A percentile compares a stretch with the other conserved stretches of the same genome.
phyloP scores from a whole-genome alignment of 164 flowering plant genomes.

The Akebia trifoliata region DNA sequence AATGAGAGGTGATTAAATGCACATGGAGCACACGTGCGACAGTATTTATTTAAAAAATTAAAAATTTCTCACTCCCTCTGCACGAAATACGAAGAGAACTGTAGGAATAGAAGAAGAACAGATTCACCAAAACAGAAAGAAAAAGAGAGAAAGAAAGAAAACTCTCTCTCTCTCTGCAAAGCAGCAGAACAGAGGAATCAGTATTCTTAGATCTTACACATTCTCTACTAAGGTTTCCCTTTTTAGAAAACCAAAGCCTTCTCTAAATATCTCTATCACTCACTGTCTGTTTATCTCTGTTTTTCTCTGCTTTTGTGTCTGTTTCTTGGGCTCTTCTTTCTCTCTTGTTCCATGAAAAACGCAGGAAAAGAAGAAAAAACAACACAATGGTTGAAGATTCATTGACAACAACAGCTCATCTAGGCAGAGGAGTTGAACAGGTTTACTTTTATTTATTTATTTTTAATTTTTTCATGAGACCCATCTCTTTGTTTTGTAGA shows the following conservation, averaged over 20 bases:
- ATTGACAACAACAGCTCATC: conserved; percentile 14
- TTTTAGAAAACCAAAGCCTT: conserved; percentile 16
- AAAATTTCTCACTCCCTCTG: conserved; percentile 8
- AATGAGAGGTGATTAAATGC: neutral
- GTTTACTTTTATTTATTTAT: conserved; percentile 17
- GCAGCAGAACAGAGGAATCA: conserved; percentile 8
- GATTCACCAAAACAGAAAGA: conserved; percentile 8
- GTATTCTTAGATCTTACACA: conserved; percentile 16
- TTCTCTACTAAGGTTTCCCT: conserved; percentile 23
- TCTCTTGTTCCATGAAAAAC: conserved; percentile 19
- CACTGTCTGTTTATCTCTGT: conserved; percentile 1
- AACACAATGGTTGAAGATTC: conserved; percentile 32
- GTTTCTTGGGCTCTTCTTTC: neutral
- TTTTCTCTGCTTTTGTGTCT: conserved; percentile 11
- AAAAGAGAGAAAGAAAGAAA: conserved; percentile 3
- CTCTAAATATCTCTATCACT: conserved; percentile 10
- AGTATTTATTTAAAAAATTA: no score
- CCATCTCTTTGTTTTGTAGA: neutral
- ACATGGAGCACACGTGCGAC: conserved; percentile 28
- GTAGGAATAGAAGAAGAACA: conserved; percentile 12
- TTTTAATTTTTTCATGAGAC: neutral
- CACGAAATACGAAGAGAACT: conserved; percentile 19
- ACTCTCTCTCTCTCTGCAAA: conserved; percentile 13
- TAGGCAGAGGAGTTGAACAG: conserved; percentile 45
- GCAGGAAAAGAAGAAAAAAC: neutral